A percentile compares a stretch with the other conserved stretches of the same genome.
phyloP scores from a whole-genome alignment of 2,329 filamentous ascomycete species.

The Geosmithia putterillii region DNA sequence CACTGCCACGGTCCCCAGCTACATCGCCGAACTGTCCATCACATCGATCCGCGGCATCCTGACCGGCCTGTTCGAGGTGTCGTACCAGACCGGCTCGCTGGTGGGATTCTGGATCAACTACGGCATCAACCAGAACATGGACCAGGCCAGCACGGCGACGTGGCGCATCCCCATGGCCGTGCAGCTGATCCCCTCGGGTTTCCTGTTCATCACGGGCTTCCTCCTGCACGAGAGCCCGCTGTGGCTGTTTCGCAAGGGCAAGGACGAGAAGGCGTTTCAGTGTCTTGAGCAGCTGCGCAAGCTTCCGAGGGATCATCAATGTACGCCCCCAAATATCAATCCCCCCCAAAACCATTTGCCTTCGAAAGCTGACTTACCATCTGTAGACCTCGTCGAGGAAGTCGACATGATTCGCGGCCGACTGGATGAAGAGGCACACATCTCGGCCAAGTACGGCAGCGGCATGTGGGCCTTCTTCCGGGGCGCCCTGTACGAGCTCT shows the following conservation, averaged over 20 bases:
- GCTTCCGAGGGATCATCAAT: constrained; percentile 24
- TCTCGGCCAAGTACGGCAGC: constrained; percentile 18
- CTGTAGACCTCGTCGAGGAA: constrained; percentile 30
- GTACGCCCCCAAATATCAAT: constrained; percentile 7
- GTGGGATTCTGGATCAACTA: constrained; percentile 41
- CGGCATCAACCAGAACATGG: constrained; percentile 26
- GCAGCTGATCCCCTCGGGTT: constrained; percentile 29
- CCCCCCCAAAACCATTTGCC: too few species aligned
- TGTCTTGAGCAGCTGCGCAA: constrained; percentile 26
- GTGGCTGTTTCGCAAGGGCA: constrained; percentile 21
- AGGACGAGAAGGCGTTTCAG: constrained; percentile 17
- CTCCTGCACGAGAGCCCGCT: constrained; percentile 29
- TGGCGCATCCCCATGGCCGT: constrained; percentile 37
- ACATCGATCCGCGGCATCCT: constrained; percentile 45
- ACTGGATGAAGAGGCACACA: constrained; percentile 18
- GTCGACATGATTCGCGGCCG: constrained; percentile 29
- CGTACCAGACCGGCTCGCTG: constrained; percentile 38
- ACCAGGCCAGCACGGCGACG: constrained; percentile 15
- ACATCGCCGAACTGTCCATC: constrained; percentile 50
- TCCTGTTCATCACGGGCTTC: constrained; percentile 30
- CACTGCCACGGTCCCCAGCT: constrained; percentile 47
- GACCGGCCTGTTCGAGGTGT: constrained; percentile 38
- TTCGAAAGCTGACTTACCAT: not conserved
- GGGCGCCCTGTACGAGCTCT: constrained; percentile 19
- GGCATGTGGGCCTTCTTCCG: constrained; percentile 20